A percentile compares a stretch with the other conserved stretches of the same genome.
Conservation (phyloP, 345 rosid genomes). For the Arabidopsis thaliana region DNA sequence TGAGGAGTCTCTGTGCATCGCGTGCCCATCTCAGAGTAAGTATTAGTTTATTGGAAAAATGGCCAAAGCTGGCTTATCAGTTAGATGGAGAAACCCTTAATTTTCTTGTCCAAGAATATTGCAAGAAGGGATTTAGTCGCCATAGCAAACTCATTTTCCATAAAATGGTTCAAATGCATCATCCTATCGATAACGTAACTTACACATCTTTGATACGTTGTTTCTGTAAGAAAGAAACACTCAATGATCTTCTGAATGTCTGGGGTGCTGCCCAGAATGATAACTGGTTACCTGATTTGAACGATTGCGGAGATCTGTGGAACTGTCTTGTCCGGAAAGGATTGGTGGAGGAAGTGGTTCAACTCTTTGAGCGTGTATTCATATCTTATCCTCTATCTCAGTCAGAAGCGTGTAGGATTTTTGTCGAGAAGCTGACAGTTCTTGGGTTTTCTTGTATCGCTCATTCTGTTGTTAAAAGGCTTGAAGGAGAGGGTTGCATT, state of each 20-base stretch:
- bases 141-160: constrained; percentile 55
- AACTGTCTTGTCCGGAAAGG: constrained; percentile 55
- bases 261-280: constrained; percentile 53
- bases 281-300: constrained; percentile 60
- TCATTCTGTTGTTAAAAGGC: constrained; percentile 53
- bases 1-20: constrained; percentile 55
- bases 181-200: constrained; percentile 49
- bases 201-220: constrained; percentile 54
- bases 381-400: constrained; percentile 45
- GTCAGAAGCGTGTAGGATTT: constrained; percentile 46
- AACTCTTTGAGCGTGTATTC: constrained; percentile 64
- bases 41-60: constrained; percentile 52
- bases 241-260: constrained; percentile 45
- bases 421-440: constrained; percentile 59
- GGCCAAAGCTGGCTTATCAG: constrained; percentile 60
- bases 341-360: constrained; percentile 61
- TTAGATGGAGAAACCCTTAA: constrained; percentile 63
- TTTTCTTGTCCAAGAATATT: constrained; percentile 61
- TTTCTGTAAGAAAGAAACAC: constrained; percentile 60
- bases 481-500: constrained; percentile 50
- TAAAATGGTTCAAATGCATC: constrained; percentile 56
- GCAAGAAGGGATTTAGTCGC: constrained; percentile 60
- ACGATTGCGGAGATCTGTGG: constrained; percentile 50
- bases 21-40: constrained; percentile 51
- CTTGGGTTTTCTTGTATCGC: constrained; percentile 54